Evolutionary conservation across 2,329 filamentous ascomycete species (phyloP).

Genomic region (Colletotrichum trifolii): DNA sequence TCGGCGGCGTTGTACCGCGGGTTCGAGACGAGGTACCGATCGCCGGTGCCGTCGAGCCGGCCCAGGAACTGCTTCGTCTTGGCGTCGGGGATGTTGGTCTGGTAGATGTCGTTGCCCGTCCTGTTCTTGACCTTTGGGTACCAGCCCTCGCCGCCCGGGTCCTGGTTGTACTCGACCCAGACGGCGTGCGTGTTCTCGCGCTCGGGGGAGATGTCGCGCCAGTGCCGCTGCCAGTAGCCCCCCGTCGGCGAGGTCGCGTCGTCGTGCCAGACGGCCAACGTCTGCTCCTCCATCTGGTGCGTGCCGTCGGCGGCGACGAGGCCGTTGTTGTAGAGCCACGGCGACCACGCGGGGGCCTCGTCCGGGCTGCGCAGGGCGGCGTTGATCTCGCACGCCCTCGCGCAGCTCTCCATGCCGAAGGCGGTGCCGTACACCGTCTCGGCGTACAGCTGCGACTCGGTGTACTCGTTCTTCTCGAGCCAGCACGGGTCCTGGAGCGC

Average conservation of each 20-base stretch:
- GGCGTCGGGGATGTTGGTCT: conserved; percentile 41
- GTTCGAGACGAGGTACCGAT: conserved; percentile 38
- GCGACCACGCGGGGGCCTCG: conserved; percentile 38
- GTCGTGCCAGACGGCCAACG: conserved; percentile 39
- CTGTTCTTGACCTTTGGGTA: conserved; percentile 37
- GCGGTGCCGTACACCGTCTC: conserved; percentile 39
- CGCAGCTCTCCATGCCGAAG: conserved; percentile 39
- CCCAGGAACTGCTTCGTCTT: conserved; percentile 40
- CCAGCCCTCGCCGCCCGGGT: conserved; percentile 37
- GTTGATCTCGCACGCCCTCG: conserved; percentile 37
- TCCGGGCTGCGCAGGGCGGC: conserved; percentile 25
- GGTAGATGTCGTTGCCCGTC: conserved; percentile 39
- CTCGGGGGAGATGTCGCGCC: conserved; percentile 41
- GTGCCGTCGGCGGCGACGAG: conserved; percentile 36
- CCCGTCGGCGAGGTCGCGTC: conserved; percentile 36
- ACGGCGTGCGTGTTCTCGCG: conserved; percentile 38
- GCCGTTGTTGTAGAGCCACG: conserved; percentile 39
- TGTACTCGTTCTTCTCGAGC: conserved; percentile 39
- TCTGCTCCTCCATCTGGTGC: conserved; percentile 41
- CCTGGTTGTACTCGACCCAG: conserved; percentile 40
- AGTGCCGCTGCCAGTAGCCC: conserved; percentile 42
- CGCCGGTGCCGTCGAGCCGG: conserved; percentile 22
- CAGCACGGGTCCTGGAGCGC: conserved; percentile 39
- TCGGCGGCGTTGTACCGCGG: conserved; percentile 37
- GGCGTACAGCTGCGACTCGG: conserved; percentile 32